Base-by-base conservation (phyloP, 1,139 yeast species). In the Pichia sp. region DNA sequence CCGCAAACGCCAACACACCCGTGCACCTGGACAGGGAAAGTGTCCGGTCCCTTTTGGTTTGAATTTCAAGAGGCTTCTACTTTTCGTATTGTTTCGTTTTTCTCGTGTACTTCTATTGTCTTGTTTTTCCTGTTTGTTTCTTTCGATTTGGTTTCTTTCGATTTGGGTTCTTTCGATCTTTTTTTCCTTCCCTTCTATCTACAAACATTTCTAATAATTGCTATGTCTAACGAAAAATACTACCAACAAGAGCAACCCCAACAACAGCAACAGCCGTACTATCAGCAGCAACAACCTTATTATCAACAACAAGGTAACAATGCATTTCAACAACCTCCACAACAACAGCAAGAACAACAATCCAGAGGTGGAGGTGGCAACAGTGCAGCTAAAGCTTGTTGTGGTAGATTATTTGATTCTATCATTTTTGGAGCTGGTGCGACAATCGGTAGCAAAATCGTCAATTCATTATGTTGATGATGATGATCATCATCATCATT, bases 371-470 rank as follows among this genome's bases (percentile, higher is more conserved):
- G 22, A 3, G 51, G 52, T 5, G 39, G 50, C 22, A 25, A 38
- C 9, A 34, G 45, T 5, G 42, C 42, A 3, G 51, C 47, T 27
- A 18, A 18, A 7, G 46, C 48, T 14, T 52, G 39, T 31, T 45
- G 49, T 13, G 51, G 48, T 8, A 50, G 56, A 44, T 42, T 56
- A 27, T 50, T 48, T 49, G 56, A 56, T 22, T 48, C 59, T 2
- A 51, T 56, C 9, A 50, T 57, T n/a, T 57, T 57, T 33, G 59
- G 59, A 42, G 49, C 46, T 10, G 59, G 59, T 46, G 59, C 59
- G 30, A 42, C 55, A 6, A 55, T 56, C 14, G 59, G 59, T 25
- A 53, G 38, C 18, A 55, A 44, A 49, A 33, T 56, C 6, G 44
- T 56, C 27, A 38, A 44, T 28, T 33, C 58, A 10, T 51, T 56